Base-by-base conservation (phyloP, 2,329 filamentous ascomycete species). In the Dothideomycetes sp. region DNA sequence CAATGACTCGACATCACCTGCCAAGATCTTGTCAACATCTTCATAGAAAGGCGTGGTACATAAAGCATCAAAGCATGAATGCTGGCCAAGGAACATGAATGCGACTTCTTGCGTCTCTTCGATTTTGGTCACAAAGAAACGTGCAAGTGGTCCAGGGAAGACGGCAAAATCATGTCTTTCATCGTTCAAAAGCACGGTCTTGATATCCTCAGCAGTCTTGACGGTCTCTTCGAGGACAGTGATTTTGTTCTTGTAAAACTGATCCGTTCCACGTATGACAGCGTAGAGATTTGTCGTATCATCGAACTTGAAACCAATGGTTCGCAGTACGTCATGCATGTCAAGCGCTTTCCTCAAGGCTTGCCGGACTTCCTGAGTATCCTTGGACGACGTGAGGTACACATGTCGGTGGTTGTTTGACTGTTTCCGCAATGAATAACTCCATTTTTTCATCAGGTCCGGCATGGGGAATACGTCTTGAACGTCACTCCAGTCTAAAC, bases 391-490 rank as follows among this genome's bases (percentile, higher is more conserved):
- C 44, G 11, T 50, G 52, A 44, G 51, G 43, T 52, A 58, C 45
- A 46, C 53, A 45, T 55, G 57, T 31, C 55, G 52, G 22, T 56
- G 45, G 25, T 56, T 58, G 53, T 52, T 56, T 3, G 55, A 57
- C 3, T 46, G 49, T 3, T 53, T 54, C 10, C 55, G 47, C n/a
- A 47, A 45, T 17, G 45, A 46, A 36, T 58, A 48, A 25, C 49
- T 51, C 45, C 56, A 58, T 33, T 57, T 55, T 8, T 53, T 51
- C 39, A 56, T 53, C 55, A 54, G 56, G 38, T 58, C 53, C 3
- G 55, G 55, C 22, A 58, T 43, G 13, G 57, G 53, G 33, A 54
- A 46, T 7, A 60, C 52, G 38, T 60, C 57, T 45, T 58, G 55
- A 8, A 60, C 56, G 35, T 60, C 55, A 9, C 50, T 44, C 57